Percentiles rank a stretch among this genome's conserved stretches.
phyloP scores from a whole-genome alignment of 2,329 filamentous ascomycete genomes.

The Diaporthe sp. region DNA sequence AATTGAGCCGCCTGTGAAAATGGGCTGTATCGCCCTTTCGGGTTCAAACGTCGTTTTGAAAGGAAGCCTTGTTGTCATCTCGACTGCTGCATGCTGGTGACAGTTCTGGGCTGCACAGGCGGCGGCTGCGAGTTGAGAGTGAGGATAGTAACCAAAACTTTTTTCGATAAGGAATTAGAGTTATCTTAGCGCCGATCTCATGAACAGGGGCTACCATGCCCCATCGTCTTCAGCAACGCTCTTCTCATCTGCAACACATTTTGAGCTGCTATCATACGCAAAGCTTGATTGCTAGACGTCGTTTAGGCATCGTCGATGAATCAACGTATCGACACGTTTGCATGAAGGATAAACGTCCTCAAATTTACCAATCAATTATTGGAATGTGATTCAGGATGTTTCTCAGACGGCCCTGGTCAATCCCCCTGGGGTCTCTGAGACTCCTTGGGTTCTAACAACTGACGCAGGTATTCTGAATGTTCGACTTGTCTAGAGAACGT shows the following conservation, averaged over 20 bases:
- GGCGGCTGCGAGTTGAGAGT: conserved; percentile 37
- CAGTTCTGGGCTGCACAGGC: conserved; percentile 43
- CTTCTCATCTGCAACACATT: neutral
- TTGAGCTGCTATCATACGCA: neutral
- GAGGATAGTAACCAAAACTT: conserved; percentile 35
- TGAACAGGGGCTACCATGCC: conserved; percentile 18
- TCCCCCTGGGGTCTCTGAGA: no score
- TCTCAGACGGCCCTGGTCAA: no score
- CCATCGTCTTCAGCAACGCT: neutral
- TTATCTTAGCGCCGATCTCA: conserved; percentile 54
- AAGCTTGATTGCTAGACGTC: neutral
- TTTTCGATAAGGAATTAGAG: conserved; percentile 50
- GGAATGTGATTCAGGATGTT: no score
- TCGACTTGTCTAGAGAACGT: no score
- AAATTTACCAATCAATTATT: no score
- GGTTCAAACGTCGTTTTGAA: conserved; percentile 92
- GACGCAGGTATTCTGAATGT: no score
- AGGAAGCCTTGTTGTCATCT: conserved; percentile 73
- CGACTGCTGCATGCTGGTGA: conserved; percentile 42
- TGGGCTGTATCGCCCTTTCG: conserved; percentile 86
- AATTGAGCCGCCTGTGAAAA: conserved; percentile 92
- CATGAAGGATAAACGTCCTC: no score
- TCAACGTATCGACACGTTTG: no score
- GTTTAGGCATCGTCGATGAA: no score
- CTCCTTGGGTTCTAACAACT: no score